Evolutionary conservation across 495 filamentous ascomycete genomes (phyloP).

Genomic region (Cladorrhinum samala): DNA sequence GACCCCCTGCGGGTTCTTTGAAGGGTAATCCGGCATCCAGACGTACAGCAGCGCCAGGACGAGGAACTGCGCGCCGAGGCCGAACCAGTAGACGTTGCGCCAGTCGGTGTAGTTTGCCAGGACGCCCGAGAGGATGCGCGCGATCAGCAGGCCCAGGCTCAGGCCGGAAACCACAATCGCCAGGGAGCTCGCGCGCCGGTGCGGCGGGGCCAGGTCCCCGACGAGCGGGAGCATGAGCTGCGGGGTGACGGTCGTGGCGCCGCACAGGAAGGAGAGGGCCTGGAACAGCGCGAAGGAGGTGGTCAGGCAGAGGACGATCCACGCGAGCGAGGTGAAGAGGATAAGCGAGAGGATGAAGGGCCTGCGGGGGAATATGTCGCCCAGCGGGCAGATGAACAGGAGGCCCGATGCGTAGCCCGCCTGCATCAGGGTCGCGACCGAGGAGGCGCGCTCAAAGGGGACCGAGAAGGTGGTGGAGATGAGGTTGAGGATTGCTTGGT

Average conservation of each 20-base stretch:
- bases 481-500: conserved; percentile 60
- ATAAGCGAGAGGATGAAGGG: conserved; percentile 64
- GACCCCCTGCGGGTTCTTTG: conserved; percentile 56
- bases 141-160: conserved; percentile 68
- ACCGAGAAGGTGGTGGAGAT: conserved; percentile 58
- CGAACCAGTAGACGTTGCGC: conserved; percentile 77
- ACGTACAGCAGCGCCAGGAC: conserved; percentile 61
- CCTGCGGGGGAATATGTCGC: conserved; percentile 65
- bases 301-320: conserved; percentile 68
- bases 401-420: conserved; percentile 74
- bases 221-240: conserved; percentile 82
- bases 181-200: conserved; percentile 59
- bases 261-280: conserved; percentile 61
- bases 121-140: conserved; percentile 69
- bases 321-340: conserved; percentile 58
- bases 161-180: conserved; percentile 75
- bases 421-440: conserved; percentile 71
- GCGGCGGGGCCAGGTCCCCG: conserved; percentile 68
- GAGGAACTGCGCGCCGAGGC: conserved; percentile 64
- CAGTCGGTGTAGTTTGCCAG: conserved; percentile 61
- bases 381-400: conserved; percentile 70
- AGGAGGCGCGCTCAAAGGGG: conserved; percentile 48
- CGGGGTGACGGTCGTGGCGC: conserved; percentile 75
- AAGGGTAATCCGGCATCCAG: conserved; percentile 77
- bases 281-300: conserved; percentile 57